Conservation (phyloP, 169 alveolate genomes). For the Babesia divergens region DNA sequence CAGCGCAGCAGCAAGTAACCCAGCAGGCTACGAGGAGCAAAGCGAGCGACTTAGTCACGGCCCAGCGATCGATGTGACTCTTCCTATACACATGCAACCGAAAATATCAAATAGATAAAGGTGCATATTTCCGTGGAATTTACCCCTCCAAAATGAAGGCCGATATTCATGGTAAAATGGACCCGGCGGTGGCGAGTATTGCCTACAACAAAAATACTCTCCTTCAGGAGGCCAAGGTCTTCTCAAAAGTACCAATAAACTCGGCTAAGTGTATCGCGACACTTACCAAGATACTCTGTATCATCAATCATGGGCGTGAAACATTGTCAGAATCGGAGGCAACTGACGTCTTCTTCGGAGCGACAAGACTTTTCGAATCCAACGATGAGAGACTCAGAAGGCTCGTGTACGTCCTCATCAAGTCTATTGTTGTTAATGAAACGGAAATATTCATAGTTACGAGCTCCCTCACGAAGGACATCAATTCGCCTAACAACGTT, state of each 20-base stretch:
- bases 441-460: slow-evolving; percentile 92
- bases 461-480: slow-evolving; percentile 92
- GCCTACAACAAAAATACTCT: slow-evolving; percentile 78
- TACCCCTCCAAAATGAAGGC: slow-evolving; percentile 14
- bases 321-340: slow-evolving; percentile 86
- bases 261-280: slow-evolving; percentile 81
- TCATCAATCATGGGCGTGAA: slow-evolving; percentile 83
- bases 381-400: slow-evolving; percentile 86
- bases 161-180: slow-evolving; percentile 15
- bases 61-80: background rate
- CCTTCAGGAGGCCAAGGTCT: slow-evolving; percentile 84
- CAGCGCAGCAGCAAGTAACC: background rate
- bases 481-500: slow-evolving; percentile 89
- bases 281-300: slow-evolving; percentile 77
- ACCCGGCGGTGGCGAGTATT: slow-evolving; percentile 26
- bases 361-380: slow-evolving; percentile 92
- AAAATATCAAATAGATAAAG: background rate
- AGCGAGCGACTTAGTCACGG: background rate
- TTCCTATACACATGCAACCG: background rate
- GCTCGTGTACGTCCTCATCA: slow-evolving; percentile 88
- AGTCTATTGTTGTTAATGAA: slow-evolving; percentile 87
- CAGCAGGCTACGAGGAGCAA: background rate
- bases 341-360: slow-evolving; percentile 89
- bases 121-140: background rate
- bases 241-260: slow-evolving; percentile 82